Conservation (phyloP, 768 basidiomycete genomes). For the Lentinula raphanica region DNA sequence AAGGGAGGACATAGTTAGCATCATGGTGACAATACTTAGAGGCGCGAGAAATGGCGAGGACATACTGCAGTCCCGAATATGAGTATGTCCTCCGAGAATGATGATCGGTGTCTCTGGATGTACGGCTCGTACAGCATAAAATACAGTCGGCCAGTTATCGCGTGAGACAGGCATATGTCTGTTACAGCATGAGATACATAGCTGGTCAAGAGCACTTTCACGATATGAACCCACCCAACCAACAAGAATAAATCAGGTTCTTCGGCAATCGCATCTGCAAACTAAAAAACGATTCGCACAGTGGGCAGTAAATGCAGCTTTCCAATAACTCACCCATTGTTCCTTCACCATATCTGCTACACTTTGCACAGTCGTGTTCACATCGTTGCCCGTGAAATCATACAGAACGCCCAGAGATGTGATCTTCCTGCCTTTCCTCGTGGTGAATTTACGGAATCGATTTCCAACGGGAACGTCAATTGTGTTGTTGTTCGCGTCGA, state of each 20-base stretch:
- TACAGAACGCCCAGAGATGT: conserved; percentile 79
- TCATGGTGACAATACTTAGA: not conserved
- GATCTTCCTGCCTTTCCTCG: conserved; percentile 55
- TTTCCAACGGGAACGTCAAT: conserved; percentile 33
- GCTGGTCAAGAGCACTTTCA: not conserved
- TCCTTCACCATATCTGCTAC: conserved; percentile 77
- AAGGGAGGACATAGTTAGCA: not conserved
- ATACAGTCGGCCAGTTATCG: conserved; percentile 70
- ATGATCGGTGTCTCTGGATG: conserved; percentile 77
- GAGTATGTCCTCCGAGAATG: conserved; percentile 79
- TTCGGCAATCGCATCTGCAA: conserved; percentile 69
- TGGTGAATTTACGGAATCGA: conserved; percentile 9
- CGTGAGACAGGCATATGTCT: conserved; percentile 81
- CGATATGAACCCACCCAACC: conserved; percentile 43
- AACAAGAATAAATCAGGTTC: conserved; percentile 82
- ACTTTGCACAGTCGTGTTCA: conserved; percentile 69
- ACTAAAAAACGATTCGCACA: conserved; percentile 35
- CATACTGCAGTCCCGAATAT: conserved; percentile 75
- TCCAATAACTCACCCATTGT: conserved; percentile 50
- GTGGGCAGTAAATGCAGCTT: not conserved
- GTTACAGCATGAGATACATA: conserved; percentile 4
- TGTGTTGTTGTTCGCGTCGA: conserved; percentile 33
- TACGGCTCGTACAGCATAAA: conserved; percentile 64
- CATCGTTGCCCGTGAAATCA: conserved; percentile 67
- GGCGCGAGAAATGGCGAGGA: not conserved